A percentile compares a stretch with the other conserved stretches of the same genome.
Conservation (phyloP, 768 basidiomycete species). For the Kwoniella sp. region DNA sequence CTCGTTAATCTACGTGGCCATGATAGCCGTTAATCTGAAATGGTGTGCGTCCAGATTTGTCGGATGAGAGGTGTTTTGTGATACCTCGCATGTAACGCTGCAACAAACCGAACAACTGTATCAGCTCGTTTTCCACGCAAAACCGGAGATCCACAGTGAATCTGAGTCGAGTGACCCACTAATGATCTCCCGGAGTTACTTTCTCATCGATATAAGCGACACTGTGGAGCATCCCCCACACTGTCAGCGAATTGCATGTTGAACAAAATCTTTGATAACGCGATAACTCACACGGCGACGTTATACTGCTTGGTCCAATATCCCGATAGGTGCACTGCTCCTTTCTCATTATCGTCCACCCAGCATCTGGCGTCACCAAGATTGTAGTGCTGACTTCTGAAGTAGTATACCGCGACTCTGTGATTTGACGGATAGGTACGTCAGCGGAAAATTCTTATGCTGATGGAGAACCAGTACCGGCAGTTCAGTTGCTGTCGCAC, state of each 20-base stretch:
- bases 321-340: conserved; percentile 42
- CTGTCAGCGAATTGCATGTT: no score
- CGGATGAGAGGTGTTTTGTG: conserved; percentile 46
- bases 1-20: conserved; percentile 45
- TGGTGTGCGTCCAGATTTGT: conserved; percentile 44
- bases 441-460: neutral
- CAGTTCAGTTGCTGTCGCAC: conserved; percentile 5
- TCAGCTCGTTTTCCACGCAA: neutral
- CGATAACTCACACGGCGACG: conserved; percentile 43
- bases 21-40: conserved; percentile 51
- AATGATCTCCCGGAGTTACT: conserved; percentile 53
- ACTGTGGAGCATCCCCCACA: conserved; percentile 20
- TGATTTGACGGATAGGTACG: no score
- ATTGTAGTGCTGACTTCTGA: conserved; percentile 45
- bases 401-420: conserved; percentile 54
- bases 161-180: conserved; percentile 34
- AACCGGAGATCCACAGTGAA: neutral
- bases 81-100: conserved; percentile 51
- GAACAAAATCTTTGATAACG: no score
- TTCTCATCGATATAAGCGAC: conserved; percentile 55
- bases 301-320: conserved; percentile 52
- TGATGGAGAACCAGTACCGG: neutral
- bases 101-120: neutral
- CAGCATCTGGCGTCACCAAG: conserved; percentile 51
- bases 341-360: conserved; percentile 53